Evolutionary conservation across 2,329 filamentous ascomycete species (phyloP), one percentile per base, ranked within the genome.

Genomic region (Trichoderma pleuroti): DNA sequence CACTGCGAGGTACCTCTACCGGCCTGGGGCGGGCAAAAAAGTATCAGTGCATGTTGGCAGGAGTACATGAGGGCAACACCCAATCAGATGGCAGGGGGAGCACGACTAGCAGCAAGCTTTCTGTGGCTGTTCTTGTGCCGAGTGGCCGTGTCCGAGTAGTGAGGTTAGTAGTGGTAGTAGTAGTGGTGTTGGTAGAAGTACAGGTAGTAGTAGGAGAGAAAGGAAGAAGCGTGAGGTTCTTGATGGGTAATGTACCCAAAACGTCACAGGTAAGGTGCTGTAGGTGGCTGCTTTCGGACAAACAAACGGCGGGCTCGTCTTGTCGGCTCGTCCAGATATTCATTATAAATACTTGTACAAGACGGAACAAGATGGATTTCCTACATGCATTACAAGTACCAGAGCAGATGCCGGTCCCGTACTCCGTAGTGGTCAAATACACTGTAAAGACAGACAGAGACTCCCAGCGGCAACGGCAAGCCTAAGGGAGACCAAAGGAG

Each of bases 401-500:
- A 1, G 2, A 18, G 9, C 11, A 49, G 10, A 49, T 49, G n/a
- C 42, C 39, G 39, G 39, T 10, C 39, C 39, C 39, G 39, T 42
- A 42, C 18, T 42, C 39, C 39, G 39, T n/a, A 42, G 39, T n/a
- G 16, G 7, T 16, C 39, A 42, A 42, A 42, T 42, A 42, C 39
- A 42, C 39, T 42, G 39, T 42, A 49, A 49, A 49, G 42, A 49
- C 3, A 3, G 26, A 49, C 10, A 1, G 36, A 46, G 3, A 49
- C 10, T 24, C 21, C 24, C 18, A 59, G 56, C 56, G 56, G 30
- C 54, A 34, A 21, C 28, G 56, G 56, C 56, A 59, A 30, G 56
- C 34, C 63, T 56, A 57, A 24, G 39, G 34, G 34, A 39, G 52
- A 34, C 68, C 57, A 52, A 54, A 65, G 68, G 68, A 70, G 68